Conservation (phyloP, 257 asterid genomes). For the Paulownia fortunei region DNA sequence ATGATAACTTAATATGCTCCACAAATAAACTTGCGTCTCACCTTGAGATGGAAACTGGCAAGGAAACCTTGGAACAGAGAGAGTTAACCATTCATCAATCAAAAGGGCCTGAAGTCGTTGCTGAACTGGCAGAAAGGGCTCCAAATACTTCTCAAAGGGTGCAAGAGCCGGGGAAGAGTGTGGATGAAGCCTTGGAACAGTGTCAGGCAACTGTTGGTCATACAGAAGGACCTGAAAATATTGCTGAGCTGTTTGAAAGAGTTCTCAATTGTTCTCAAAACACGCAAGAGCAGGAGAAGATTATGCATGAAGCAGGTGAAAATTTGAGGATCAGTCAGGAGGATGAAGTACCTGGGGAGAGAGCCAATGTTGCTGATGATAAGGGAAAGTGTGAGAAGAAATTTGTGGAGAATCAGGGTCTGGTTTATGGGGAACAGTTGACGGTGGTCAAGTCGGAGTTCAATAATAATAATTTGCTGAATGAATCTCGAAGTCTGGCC, state of each 20-base stretch:
- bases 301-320: conserved; percentile 33
- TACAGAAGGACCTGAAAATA: conserved; percentile 24
- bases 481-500: conserved; percentile 29
- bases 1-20: conserved; percentile 31
- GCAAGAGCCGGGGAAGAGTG: conserved; percentile 35
- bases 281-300: conserved; percentile 37
- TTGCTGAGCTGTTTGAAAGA: conserved; percentile 31
- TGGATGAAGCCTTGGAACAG: conserved; percentile 38
- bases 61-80: conserved; percentile 33
- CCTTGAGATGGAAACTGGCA: conserved; percentile 33
- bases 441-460: conserved; percentile 29
- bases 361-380: conserved; percentile 24
- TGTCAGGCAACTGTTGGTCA: conserved; percentile 19
- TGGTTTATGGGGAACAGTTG: conserved; percentile 27
- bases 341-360: conserved; percentile 33
- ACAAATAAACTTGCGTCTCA: conserved; percentile 30
- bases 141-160: conserved; percentile 32
- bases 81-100: conserved; percentile 27
- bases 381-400: conserved; percentile 33
- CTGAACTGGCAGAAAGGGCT: conserved; percentile 27
- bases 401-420: conserved; percentile 21
- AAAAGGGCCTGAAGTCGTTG: conserved; percentile 22
- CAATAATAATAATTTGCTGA: conserved; percentile 22
- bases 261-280: conserved; percentile 33
- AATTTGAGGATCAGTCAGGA: conserved; percentile 35